Evolutionary conservation across 805 yeast species (phyloP), one percentile per base, ranked within the genome.

Genomic region (Yarrowia deformans): DNA sequence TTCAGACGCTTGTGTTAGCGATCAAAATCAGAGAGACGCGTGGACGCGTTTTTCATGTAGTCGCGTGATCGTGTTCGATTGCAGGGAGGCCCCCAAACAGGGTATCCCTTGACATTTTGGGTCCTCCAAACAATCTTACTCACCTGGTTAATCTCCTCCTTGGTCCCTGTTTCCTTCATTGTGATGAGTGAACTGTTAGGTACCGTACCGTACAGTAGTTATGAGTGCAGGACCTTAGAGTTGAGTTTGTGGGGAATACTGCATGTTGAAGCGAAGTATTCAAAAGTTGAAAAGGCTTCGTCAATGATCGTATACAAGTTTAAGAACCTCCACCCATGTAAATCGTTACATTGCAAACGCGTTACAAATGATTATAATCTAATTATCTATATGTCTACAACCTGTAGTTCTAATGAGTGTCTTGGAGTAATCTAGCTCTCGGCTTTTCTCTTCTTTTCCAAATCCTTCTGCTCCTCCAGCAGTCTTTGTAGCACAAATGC

Each of bases 401-500:
- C 6, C 18, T 43, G 18, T 29, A 16, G 52, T 8, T 45, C 35
- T 39, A 54, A 54, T 16, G 42, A 52, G 9, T 12, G 43, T 35
- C n/a, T 18, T 18, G 7, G 9, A n/a, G 5, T 16, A 39, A 43
- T 23, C 34, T 34, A 50, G 7, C 43, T 52, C 35, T 63, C 68
- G 1, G 50, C 37, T 18, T 63, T 48, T 7, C 14, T 16, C 39
- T 61, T 61, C 19, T 35, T 49, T 35, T 63, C 68, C 56, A 48
- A 34, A 16, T 48, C 46, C 29, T 19, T 39, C 40, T 63, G 39
- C 56, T 63, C 68, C 32, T 63, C 56, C 68, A 63, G n/a, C 56
- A 63, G 75, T 75, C 92, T 93, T 58, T 81, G 82, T 75, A 93
- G 78, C 6, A 94, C 77, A 73, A 94, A 93, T 0, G 89, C 89